A percentile compares a stretch with the other conserved stretches of the same genome.
Conservation (phyloP, 2,329 filamentous ascomycete species). For the Hypoxylon sp. region DNA sequence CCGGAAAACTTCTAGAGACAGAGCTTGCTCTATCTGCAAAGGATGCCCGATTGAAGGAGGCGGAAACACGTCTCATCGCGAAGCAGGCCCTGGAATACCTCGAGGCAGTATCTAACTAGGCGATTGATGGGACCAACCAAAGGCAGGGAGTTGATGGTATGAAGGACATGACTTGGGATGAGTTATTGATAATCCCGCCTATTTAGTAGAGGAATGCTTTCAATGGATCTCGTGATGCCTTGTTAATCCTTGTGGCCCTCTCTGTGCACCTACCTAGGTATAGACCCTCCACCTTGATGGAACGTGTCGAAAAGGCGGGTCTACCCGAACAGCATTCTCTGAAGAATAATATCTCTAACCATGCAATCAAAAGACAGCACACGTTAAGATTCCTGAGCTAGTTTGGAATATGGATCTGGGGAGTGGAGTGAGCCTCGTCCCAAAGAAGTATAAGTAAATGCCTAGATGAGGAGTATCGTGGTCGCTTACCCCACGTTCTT, state of each 20-base stretch:
- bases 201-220: background rate
- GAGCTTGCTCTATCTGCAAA: background rate
- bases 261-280: background rate
- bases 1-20: background rate
- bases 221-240: background rate
- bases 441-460: conserved; percentile 38
- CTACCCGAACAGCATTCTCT: background rate
- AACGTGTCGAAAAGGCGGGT: background rate
- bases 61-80: background rate
- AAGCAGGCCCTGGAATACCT: background rate
- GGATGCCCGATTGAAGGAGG: background rate
- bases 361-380: background rate
- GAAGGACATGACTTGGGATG: background rate
- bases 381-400: conserved; percentile 11
- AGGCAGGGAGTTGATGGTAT: background rate
- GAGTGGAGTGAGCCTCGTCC: conserved; percentile 28
- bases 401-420: conserved; percentile 16
- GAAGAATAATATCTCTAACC: background rate
- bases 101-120: background rate
- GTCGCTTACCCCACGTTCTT: conserved; percentile 40
- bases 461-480: conserved; percentile 40
- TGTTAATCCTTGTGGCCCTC: background rate
- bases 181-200: background rate
- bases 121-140: background rate
- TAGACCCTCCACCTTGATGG: background rate